Conservation (phyloP, 176 grass and related monocot species). For the Raddia distichophylla region DNA sequence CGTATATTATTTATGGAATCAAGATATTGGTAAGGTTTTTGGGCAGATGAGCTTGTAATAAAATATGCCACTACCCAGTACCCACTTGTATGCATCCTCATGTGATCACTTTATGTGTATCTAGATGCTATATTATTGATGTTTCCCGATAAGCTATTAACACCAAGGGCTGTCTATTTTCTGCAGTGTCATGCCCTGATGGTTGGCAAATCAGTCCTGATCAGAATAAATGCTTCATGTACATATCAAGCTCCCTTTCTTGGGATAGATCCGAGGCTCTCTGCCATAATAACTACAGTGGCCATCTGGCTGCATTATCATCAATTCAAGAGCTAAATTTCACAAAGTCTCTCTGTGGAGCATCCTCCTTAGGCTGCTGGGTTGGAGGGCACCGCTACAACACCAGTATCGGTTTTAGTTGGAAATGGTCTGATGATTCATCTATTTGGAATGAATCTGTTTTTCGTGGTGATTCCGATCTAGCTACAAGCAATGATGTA, state of each 20-base stretch:
- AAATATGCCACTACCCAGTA: background rate
- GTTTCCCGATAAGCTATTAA: slow-evolving; percentile 10
- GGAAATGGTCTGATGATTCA: slow-evolving; percentile 69
- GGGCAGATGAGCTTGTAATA: background rate
- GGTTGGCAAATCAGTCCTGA: slow-evolving; percentile 63
- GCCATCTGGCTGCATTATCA: slow-evolving; percentile 64
- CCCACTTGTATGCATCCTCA: background rate
- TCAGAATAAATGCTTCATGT: slow-evolving; percentile 67
- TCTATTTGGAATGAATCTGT: slow-evolving; percentile 58
- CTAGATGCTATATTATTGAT: background rate
- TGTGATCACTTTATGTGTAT: background rate
- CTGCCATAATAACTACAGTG: slow-evolving; percentile 59
- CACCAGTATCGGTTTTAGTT: slow-evolving; percentile 22
- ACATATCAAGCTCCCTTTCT: slow-evolving; percentile 53
- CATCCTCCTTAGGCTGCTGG: slow-evolving; percentile 69
- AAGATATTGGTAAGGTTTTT: background rate
- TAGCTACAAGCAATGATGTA: slow-evolving; percentile 42
- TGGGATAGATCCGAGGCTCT: slow-evolving; percentile 66
- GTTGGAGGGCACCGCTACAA: slow-evolving; percentile 65
- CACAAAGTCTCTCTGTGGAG: slow-evolving; percentile 53
- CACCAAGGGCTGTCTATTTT: background rate
- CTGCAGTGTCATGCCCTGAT: slow-evolving; percentile 61
- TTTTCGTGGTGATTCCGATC: background rate
- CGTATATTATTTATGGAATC: background rate
- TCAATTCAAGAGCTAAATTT: slow-evolving; percentile 76